Evolutionary conservation across 2,329 filamentous ascomycete genomes (phyloP), one percentile per base, ranked within the genome.

Genomic region (Escovopsis sp.): DNA sequence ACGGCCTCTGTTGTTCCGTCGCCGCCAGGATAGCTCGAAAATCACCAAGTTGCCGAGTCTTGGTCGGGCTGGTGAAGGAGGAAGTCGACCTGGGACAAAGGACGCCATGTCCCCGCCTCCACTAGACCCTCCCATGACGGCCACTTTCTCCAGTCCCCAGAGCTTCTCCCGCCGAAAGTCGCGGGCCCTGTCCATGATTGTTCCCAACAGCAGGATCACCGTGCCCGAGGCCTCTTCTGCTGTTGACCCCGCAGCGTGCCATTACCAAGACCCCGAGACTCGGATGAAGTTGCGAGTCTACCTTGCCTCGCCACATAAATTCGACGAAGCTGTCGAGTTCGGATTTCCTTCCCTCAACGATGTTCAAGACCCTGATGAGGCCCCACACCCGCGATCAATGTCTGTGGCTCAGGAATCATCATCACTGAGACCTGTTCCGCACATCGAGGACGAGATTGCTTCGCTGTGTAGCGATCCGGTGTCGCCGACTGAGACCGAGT

Each of bases 311-410:
- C 83, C 88, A 1, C 85, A 94, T 51, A 94, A 94, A 57, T 96
- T 96, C 52, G 89, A 96, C 57, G 89, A 96, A 61, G 87, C 85
- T 1, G 75, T 96, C 41, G 85, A 94, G 57, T 95, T 93, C 60
- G 89, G 89, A 0, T 96, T 95, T 53, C 86, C 87, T 0, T 77
- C 80, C 0, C 67, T 68, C 33, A 71, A 77, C 32, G 61, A 62
- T n/a, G 52, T 51, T 2, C 48, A 59, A 3, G 53, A 59, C 19
- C 56, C 58, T 8, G 60, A 62, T 12, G 49, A 41, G n/a, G 48
- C 48, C 6, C 43, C 48, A 4, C 47, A 52, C 30, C 52, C 49
- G 48, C 42, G 44, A 26, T 33, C 51, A 45, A 23, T 53, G 32
- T 51, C 56, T 12, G 28, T 32, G 8, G 11, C 8, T 32, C 51